Evolutionary conservation across 129 eudicot species (phyloP).

Genomic region (Apium graveolens): DNA sequence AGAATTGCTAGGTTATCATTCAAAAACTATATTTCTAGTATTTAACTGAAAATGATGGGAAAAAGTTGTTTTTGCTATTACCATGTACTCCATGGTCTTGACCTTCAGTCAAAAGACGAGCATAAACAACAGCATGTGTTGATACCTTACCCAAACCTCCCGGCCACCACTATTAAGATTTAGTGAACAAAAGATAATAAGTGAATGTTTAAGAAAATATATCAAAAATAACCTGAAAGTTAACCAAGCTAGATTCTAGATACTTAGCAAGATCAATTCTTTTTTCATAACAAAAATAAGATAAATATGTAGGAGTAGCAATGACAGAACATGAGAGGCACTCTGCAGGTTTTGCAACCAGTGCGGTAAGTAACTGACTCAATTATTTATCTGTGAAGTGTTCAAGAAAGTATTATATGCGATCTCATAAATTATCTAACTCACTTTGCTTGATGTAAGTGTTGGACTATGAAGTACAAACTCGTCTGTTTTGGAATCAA

Average conservation of each 20-base stretch:
- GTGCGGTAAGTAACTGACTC: neutral
- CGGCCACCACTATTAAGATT: slow-evolving; percentile 88
- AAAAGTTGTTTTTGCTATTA: slow-evolving; percentile 16
- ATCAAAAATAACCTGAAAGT: neutral
- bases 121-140: slow-evolving; percentile 89
- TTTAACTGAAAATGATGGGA: neutral
- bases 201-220: neutral
- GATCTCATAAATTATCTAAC: slow-evolving; percentile 15
- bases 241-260: neutral
- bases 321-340: neutral
- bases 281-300: neutral
- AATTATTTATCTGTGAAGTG: neutral
- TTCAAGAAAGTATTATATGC: neutral
- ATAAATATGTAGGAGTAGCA: neutral
- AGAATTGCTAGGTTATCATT: neutral
- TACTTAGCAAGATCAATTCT: neutral
- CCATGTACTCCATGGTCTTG: slow-evolving; percentile 85
- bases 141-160: slow-evolving; percentile 94
- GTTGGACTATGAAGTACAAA: slow-evolving; percentile 90
- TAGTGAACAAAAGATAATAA: slow-evolving; percentile 10
- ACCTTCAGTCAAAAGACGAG: slow-evolving; percentile 70
- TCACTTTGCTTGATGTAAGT: slow-evolving; percentile 93
- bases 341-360: neutral
- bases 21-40: neutral
- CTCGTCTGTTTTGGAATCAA: slow-evolving; percentile 84